phyloP scores from a whole-genome alignment of 2,329 filamentous ascomycete genomes.

The Alternaria incomplexa region DNA sequence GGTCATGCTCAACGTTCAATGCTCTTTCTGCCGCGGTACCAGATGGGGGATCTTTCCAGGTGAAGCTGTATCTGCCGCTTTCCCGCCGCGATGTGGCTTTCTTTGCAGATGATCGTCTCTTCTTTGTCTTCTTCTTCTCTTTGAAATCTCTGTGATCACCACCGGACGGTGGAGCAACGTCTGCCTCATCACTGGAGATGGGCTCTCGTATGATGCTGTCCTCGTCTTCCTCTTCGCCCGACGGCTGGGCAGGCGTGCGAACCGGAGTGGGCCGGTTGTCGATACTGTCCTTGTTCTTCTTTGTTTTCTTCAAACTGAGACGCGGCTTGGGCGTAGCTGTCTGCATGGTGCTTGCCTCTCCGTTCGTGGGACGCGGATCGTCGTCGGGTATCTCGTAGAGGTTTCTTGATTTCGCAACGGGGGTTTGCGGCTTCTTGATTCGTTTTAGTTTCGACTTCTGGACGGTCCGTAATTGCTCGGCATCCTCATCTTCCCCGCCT shows the following conservation, averaged over 20 bases:
- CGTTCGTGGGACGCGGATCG: background rate
- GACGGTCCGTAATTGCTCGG: background rate
- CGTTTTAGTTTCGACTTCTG: slow-evolving; percentile 5
- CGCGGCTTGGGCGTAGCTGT: background rate
- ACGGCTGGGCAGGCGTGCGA: background rate
- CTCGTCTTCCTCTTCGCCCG: background rate
- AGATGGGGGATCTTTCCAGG: background rate
- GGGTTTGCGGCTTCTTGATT: slow-evolving; percentile 8
- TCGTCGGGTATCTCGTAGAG: slow-evolving; percentile 5
- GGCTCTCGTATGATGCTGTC: background rate
- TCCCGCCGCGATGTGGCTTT: background rate
- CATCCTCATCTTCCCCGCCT: background rate
- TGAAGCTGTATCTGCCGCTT: background rate
- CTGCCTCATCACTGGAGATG: slow-evolving; percentile 1
- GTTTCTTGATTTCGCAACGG: background rate
- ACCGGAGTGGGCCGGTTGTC: background rate
- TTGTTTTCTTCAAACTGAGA: background rate
- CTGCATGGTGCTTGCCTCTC: background rate
- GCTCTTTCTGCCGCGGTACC: slow-evolving; percentile 21
- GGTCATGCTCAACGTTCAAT: slow-evolving; percentile 10
- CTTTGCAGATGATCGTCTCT: background rate
- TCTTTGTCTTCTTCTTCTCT: background rate
- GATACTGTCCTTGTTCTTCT: background rate
- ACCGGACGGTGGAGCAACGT: background rate
- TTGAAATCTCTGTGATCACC: background rate